Evolutionary conservation across 495 filamentous ascomycete genomes (phyloP).

Genomic region (Tetracladium setigerum): DNA sequence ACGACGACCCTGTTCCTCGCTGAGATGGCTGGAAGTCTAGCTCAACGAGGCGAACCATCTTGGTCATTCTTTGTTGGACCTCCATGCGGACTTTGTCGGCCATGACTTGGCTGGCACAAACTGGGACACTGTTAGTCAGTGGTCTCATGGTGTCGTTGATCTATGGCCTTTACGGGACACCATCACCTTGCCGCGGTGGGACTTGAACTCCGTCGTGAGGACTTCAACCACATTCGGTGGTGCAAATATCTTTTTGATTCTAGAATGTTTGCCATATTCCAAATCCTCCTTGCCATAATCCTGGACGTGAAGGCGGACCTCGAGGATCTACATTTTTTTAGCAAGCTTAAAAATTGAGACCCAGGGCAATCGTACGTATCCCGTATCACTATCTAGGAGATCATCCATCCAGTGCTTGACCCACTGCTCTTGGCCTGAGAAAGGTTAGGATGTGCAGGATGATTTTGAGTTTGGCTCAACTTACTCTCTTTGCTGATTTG

Average conservation of each 20-base stretch:
- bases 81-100: conserved; percentile 1
- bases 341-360: not conserved
- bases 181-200: conserved; percentile 5
- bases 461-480: conserved; percentile 14
- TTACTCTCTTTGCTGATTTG: conserved; percentile 23
- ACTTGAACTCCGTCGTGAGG: conserved; percentile 4
- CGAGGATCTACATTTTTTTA: conserved; percentile 15
- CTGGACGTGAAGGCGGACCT: conserved; percentile 10
- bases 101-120: conserved; percentile 1
- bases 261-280: conserved; percentile 7
- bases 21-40: conserved; percentile 12
- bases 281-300: not conserved
- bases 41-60: conserved; percentile 12
- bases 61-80: conserved; percentile 2
- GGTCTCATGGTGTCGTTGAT: not conserved
- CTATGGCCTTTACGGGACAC: conserved; percentile 9
- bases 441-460: not conserved
- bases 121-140: not conserved
- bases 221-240: conserved; percentile 2
- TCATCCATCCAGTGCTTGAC: conserved; percentile 21
- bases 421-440: conserved; percentile 14
- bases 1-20: not conserved
- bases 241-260: conserved; percentile 2
- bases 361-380: conserved; percentile 9
- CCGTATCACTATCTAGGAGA: conserved; percentile 14